These are phyloP conservation scores for Dioscorea zingiberensis DNA, from an alignment of 106 monocot genomes.

Conservation along the genomic window DNA sequence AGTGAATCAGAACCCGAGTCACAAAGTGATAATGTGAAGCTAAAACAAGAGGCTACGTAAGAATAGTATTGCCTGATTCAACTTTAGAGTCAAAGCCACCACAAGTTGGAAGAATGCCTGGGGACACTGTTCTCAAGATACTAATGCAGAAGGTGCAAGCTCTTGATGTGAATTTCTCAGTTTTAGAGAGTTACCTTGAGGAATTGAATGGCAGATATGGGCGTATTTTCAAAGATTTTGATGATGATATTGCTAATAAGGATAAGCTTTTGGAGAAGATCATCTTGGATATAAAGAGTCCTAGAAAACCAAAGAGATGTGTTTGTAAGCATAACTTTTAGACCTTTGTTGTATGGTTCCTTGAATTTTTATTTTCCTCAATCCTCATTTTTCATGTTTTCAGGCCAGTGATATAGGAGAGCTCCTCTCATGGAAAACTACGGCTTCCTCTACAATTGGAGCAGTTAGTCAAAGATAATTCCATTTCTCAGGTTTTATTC, in stretches of 20 bases:
- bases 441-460: slow-evolving; percentile 48
- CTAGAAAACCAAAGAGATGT: slow-evolving; percentile 40
- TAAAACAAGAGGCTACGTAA: slow-evolving; percentile 24
- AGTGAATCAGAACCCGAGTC: slow-evolving; percentile 24
- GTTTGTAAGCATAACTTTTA: slow-evolving; percentile 38
- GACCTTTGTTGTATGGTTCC: not conserved
- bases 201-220: slow-evolving; percentile 77
- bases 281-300: slow-evolving; percentile 41
- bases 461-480: slow-evolving; percentile 42
- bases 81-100: slow-evolving; percentile 24
- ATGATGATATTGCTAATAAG: slow-evolving; percentile 56
- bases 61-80: slow-evolving; percentile 22
- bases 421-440: slow-evolving; percentile 49
- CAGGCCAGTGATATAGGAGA: slow-evolving; percentile 59
- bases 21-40: slow-evolving; percentile 21
- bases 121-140: slow-evolving; percentile 85
- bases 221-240: slow-evolving; percentile 69
- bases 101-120: slow-evolving; percentile 78
- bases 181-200: slow-evolving; percentile 76
- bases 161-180: slow-evolving; percentile 73
- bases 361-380: not conserved
- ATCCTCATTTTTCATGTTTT: slow-evolving; percentile 10
- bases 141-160: slow-evolving; percentile 81
- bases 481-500: slow-evolving; percentile 54
- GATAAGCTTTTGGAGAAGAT: slow-evolving; percentile 50